Base-by-base conservation (phyloP, 1,284 basidiomycete genomes). In the Boletus holoroseus region DNA sequence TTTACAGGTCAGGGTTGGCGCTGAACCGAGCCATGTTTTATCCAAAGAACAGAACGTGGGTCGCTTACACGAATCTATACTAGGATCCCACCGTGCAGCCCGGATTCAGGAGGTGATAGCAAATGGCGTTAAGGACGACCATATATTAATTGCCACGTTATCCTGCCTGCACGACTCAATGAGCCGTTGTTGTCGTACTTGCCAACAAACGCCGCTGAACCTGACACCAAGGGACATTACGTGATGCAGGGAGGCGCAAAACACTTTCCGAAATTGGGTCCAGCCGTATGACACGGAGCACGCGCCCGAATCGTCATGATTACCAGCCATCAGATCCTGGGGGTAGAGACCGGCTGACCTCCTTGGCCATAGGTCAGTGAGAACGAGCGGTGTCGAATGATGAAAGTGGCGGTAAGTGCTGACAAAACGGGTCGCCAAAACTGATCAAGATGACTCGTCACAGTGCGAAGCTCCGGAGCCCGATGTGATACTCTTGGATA, bases 391-490 rank as follows among this genome's bases (percentile, higher is more conserved):
- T 43, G 58, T 31, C 32, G 26, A 31, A 28, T 5, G 16, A 35
- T 44, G 2, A 34, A 62, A 47, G 44, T 18, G 49, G 59, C 31
- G 42, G 36, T 18, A 15, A 47, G 15, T 18, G 47, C 38, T 50
- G 36, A 62, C 58, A 49, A 59, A 63, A 45, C 37, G 40, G 61
- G 57, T 44, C 49, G 28, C 31, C 30, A 28, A 50, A 48, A 47
- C 39, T 37, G 37, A 50, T 44, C 46, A 62, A 38, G 34, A 54
- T 27, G 37, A 38, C 34, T 40, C 18, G 36, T 47, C 49, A 44
- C 58, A 56, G 50, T 60, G 58, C 42, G 58, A 61, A 62, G 51
- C 36, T 54, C 49, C 58, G 58, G 38, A 40, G n/a, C 60, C 50
- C 36, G 49, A 59, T 59, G 44, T 58, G 55, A 45, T 60, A 51